A percentile compares a stretch with the other conserved stretches of the same genome.
These are phyloP conservation scores for Thalassiosira livingstoniorum DNA, from an alignment of 352 stramenopile species.

Conservation along the genomic window DNA sequence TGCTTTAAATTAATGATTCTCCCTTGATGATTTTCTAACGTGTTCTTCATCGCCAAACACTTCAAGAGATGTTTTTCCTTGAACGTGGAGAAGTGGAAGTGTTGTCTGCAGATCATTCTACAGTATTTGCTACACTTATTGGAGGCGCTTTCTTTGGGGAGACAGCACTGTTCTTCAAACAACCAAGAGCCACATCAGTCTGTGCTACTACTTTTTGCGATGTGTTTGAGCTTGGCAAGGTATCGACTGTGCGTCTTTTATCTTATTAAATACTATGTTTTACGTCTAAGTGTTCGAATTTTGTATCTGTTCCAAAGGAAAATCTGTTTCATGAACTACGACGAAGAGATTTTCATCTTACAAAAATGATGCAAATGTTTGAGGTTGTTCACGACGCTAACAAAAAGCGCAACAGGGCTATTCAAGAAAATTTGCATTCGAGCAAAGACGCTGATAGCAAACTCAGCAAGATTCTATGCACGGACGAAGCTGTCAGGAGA, in stretches of 20 bases:
- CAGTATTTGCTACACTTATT: slow-evolving; percentile 71
- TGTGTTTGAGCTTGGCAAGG: slow-evolving; percentile 65
- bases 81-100: slow-evolving; percentile 66
- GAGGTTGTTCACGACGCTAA: slow-evolving; percentile 59
- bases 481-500: slow-evolving; percentile 26
- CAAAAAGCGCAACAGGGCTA: slow-evolving; percentile 63
- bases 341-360: slow-evolving; percentile 63
- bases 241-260: no score
- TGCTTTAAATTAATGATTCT: not conserved
- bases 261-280: no score
- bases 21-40: not conserved
- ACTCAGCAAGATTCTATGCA: slow-evolving; percentile 57
- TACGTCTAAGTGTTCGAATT: no score
- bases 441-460: slow-evolving; percentile 61
- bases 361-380: slow-evolving; percentile 68
- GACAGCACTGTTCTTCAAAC: slow-evolving; percentile 77
- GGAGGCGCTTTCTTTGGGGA: slow-evolving; percentile 77
- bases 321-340: slow-evolving; percentile 71
- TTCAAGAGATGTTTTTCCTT: slow-evolving; percentile 74
- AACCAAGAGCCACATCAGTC: slow-evolving; percentile 65
- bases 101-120: slow-evolving; percentile 59
- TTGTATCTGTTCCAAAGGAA: no score
- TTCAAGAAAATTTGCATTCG: slow-evolving; percentile 62
- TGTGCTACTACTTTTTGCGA: slow-evolving; percentile 74
- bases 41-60: not conserved